These are phyloP conservation scores for Raphanus raphanistrum DNA, from an alignment of 345 rosid genomes.

Conservation along the genomic window DNA sequence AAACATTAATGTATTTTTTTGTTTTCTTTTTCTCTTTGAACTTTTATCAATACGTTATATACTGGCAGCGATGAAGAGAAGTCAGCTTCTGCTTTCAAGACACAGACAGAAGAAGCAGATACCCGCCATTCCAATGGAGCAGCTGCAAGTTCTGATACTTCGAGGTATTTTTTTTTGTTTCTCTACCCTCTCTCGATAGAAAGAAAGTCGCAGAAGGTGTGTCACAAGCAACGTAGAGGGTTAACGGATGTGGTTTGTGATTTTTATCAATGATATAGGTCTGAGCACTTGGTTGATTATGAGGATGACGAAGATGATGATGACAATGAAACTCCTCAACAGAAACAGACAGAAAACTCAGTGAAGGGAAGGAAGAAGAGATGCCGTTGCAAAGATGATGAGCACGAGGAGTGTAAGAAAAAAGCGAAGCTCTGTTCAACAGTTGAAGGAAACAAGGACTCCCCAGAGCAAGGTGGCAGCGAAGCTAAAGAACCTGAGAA, in stretches of 20 bases:
- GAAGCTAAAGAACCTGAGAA: constrained; percentile 37
- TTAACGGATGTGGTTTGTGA: constrained; percentile 11
- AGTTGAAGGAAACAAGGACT: constrained; percentile 39
- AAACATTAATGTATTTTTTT: neutral
- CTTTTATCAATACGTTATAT: neutral
- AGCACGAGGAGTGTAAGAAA: constrained; percentile 46
- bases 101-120: constrained; percentile 47
- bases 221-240: constrained; percentile 8
- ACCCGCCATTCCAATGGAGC: constrained; percentile 51
- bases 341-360: neutral
- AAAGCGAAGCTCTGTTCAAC: constrained; percentile 64
- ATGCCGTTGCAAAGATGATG: constrained; percentile 50
- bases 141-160: constrained; percentile 46
- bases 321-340: constrained; percentile 21
- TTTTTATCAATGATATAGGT: constrained; percentile 25
- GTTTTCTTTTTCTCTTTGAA: neutral
- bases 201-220: constrained; percentile 4
- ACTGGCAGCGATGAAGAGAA: constrained; percentile 50
- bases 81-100: constrained; percentile 57
- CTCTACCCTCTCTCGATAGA: neutral
- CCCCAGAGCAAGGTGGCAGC: constrained; percentile 35
- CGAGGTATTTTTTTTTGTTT: constrained; percentile 46
- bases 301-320: constrained; percentile 79
- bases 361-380: constrained; percentile 53
- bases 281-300: constrained; percentile 78